Evolutionary conservation across 2,329 filamentous ascomycete species (phyloP), one percentile per base, ranked within the genome.

Genomic region (Monilinia fructicola): DNA sequence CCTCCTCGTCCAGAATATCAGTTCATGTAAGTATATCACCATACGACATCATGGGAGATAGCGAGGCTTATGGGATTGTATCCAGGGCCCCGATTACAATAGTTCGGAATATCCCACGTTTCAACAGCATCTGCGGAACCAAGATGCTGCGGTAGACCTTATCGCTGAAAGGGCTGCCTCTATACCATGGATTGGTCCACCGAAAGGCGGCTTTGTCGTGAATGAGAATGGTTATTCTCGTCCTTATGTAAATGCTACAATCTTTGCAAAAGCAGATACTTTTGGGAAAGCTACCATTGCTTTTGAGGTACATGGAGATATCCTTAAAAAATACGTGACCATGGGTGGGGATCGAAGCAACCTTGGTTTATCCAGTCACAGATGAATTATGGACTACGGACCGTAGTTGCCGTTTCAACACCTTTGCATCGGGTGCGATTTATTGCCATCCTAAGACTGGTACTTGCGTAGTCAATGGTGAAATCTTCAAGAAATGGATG

Each of bases 201-300:
- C 48, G 2, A 55, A 64, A 28, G 61, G 50, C 11, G 50, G 40
- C 48, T 53, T 64, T 21, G n/a, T 54, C 18, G 40, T 64, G 4
- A 44, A 54, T 18, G 61, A 64, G 26, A 46, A 53, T 46, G 50
- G 50, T 31, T 64, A 64, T 55, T 64, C 50, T 23, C 61, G 52
- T 12, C 10, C 38, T n/a, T 64, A 54, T 35, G n/a, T 28, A 31
- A 54, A 55, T 18, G 35, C 50, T n/a, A 64, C 38, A 31, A 64
- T 55, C 21, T 55, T 64, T 35, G 61, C 61, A 23, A 26, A 64
- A 46, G 61, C 50, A 64, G 61, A 64, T 55, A 18, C 61, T 14
- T 31, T 64, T 42, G 50, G 61, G 2, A 42, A 46, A 64, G 61
- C 61, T 23, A 55, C 26, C n/a, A 18, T 35, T 26, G 61, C 61